Percentiles rank a stretch among this genome's conserved stretches.
phyloP scores from a whole-genome alignment of 805 yeast species.

The Cyberlindnera misumaiensis region DNA sequence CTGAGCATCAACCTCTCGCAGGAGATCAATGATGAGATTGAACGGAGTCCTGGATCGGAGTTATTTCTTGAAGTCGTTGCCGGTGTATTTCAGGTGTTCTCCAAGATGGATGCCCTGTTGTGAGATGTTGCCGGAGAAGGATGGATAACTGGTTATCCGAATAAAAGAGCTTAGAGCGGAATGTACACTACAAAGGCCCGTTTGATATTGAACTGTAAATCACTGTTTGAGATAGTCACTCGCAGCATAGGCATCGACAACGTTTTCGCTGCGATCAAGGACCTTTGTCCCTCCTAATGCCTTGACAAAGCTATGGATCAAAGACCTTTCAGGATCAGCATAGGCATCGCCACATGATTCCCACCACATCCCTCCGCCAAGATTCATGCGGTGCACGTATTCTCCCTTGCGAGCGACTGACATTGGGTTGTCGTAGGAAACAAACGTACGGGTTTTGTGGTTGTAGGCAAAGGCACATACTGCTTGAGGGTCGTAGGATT shows the following conservation, averaged over 20 bases:
- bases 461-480: conserved; percentile 53
- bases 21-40: conserved; percentile 38
- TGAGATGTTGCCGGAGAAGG: conserved; percentile 28
- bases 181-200: not conserved
- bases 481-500: conserved; percentile 42
- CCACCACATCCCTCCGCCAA: conserved; percentile 96
- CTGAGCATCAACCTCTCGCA: conserved; percentile 61
- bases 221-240: conserved; percentile 11
- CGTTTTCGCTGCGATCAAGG: conserved; percentile 9
- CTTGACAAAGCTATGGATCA: conserved; percentile 39
- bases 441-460: conserved; percentile 29
- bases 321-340: conserved; percentile 27
- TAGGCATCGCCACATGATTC: conserved; percentile 74
- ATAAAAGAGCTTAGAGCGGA: not conserved
- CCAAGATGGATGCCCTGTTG: conserved; percentile 86
- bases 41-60: conserved; percentile 35
- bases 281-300: conserved; percentile 11
- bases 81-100: conserved; percentile 83
- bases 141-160: not conserved
- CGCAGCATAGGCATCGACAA: conserved; percentile 5
- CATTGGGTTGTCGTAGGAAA: conserved; percentile 60
- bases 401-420: conserved; percentile 51
- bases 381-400: conserved; percentile 38
- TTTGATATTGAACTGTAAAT: not conserved
- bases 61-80: conserved; percentile 84